Base-by-base conservation (phyloP, 1,284 basidiomycete species). In the Singerocomus rubriflavus region DNA sequence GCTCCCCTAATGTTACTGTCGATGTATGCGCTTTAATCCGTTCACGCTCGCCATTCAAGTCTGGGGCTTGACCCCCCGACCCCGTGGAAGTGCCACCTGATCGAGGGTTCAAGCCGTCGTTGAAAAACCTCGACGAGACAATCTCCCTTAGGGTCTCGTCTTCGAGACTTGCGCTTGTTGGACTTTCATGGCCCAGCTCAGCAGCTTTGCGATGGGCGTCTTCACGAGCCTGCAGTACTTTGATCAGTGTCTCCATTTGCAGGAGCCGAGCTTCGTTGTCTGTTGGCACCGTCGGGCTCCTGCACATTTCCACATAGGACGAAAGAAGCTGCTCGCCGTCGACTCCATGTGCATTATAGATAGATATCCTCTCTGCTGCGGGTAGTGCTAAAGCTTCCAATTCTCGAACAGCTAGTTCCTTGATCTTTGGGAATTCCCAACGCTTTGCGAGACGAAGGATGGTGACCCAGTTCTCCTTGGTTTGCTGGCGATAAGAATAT, bases 151-250 rank as follows among this genome's bases (percentile, higher is more conserved):
- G 61, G 10, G 75, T 73, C 1, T 65, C 61, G 1, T 70, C 68
- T 5, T 60, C 65, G 5, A 77, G 51, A 9, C 65, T 65, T 0
- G 74, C 70, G 3, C 70, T 67, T 0, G 69, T 68, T 0, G 78
- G 77, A 48, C 71, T 77, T n/a, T 74, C 32, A 21, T 54, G 73
- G 4, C 63, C 78, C 27, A 68, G 55, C 21, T 60, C 61, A 5
- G 66, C 56, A 0, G 71, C 62, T 31, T 68, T 70, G 5, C 73
- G 70, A 1, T 82, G 74, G 0, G 78, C 76, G 35, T 71, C 66
- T 58, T 88, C 85, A 4, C 85, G 73, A 0, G 80, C 80, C 2
- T 73, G 71, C 1, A 82, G 78, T 31, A 88, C 69, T 46, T 75
- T 73, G 21, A 88, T 66, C 0, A 79, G 70, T 0, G 78, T 80